Evolutionary conservation across 768 basidiomycete species (phyloP).

Genomic region (Hericium alpestre): DNA sequence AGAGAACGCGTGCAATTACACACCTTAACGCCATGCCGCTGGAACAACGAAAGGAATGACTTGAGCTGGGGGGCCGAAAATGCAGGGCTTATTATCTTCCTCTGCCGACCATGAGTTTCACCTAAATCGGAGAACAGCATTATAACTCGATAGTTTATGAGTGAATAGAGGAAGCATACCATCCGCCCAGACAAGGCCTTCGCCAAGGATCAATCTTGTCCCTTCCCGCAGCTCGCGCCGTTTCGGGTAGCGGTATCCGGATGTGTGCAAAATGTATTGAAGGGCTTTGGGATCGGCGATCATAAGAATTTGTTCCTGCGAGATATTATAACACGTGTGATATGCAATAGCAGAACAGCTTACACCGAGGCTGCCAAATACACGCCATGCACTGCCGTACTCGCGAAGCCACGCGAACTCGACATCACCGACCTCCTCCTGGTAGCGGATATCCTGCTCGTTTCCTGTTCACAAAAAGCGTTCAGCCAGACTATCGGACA

Average conservation of each 20-base stretch:
- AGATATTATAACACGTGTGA: neutral
- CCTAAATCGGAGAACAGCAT: slow-evolving; percentile 1
- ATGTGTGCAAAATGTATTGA: slow-evolving; percentile 20
- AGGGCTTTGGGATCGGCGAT: slow-evolving; percentile 12
- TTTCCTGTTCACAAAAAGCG: neutral
- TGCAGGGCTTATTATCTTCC: slow-evolving; percentile 16
- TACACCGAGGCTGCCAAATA: slow-evolving; percentile 12
- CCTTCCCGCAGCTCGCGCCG: slow-evolving; percentile 6
- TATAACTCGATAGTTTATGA: neutral
- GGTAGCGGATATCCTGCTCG: neutral
- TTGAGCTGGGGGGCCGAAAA: slow-evolving; percentile 16
- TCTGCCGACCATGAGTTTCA: slow-evolving; percentile 13
- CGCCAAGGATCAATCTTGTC: slow-evolving; percentile 12
- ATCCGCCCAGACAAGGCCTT: slow-evolving; percentile 8
- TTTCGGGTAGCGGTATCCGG: slow-evolving; percentile 18
- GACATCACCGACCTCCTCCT: neutral
- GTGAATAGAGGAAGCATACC: slow-evolving; percentile 4
- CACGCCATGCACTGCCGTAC: slow-evolving; percentile 9
- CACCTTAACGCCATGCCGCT: slow-evolving; percentile 13
- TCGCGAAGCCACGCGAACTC: slow-evolving; percentile 7
- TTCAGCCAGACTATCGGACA: neutral
- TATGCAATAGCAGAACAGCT: neutral
- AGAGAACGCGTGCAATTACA: neutral
- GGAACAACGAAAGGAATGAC: slow-evolving; percentile 16
- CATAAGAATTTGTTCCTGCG: neutral